These are phyloP conservation scores for Zasmidium cellare DNA, from an alignment of 2,329 filamentous ascomycete genomes.

Conservation along the genomic window DNA sequence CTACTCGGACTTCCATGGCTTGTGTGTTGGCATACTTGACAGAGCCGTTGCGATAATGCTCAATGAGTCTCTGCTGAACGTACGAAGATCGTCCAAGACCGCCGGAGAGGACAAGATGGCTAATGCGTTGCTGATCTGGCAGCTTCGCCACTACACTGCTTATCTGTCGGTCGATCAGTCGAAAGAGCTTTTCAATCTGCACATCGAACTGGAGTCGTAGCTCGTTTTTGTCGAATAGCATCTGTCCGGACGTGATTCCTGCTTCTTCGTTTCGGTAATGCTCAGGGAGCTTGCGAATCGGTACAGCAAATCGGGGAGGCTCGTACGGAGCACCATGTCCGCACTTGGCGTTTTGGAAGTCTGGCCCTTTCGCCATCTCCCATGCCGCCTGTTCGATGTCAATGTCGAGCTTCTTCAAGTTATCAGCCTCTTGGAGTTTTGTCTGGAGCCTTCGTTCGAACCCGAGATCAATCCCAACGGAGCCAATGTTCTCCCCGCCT, in stretches of 20 bases:
- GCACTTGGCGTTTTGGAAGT: conserved; percentile 15
- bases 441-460: conserved; percentile 8
- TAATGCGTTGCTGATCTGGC: background rate
- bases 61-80: conserved; percentile 3
- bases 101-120: conserved; percentile 1
- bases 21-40: background rate
- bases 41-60: background rate
- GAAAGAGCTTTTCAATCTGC: background rate
- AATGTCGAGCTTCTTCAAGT: background rate
- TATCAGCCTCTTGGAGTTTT: conserved; percentile 4
- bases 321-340: conserved; percentile 45
- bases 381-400: conserved; percentile 10
- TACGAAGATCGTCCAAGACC: background rate
- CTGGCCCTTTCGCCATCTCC: conserved; percentile 11
- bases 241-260: conserved; percentile 40
- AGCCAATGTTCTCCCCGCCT: conserved; percentile 11
- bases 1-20: background rate
- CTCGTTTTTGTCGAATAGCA: conserved; percentile 38
- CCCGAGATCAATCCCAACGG: conserved; percentile 9
- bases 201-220: conserved; percentile 47
- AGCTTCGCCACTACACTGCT: background rate
- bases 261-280: conserved; percentile 41
- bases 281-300: conserved; percentile 46
- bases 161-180: background rate
- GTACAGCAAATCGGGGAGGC: conserved; percentile 43